Evolutionary conservation across 495 filamentous ascomycete species (phyloP), one percentile per base, ranked within the genome.

Genomic region (Oleoguttula mirabilis): DNA sequence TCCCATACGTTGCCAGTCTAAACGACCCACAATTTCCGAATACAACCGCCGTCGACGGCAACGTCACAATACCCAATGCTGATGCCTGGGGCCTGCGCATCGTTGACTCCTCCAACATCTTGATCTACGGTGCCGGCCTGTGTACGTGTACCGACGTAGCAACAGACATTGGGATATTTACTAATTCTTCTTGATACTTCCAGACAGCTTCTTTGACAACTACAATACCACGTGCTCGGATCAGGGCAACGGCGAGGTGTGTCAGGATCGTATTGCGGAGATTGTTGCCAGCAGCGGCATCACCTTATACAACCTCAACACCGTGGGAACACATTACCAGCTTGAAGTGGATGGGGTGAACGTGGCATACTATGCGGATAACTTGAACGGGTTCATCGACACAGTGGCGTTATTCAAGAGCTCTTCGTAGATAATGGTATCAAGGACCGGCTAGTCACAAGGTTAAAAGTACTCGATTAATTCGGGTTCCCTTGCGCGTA

Each of bases 21-120:
- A 65, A 20, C 37, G 58, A 61, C 45, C 56, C 58, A 1, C 19
- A 45, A 20, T 59, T 61, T 37, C 39, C 37, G 2, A 43, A 36
- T n/a, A 16, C 20, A 5, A 47, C 43, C 5, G 35, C 30, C 34
- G 15, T 67, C 16, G 82, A 82, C 46, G 79, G 78, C 10, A 60
- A 73, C 59, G 81, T 75, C 51, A 39, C 43, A 4, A 43, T 50
- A 16, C 48, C 47, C 15, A 21, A 42, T 17, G 52, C 55, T 5
- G 67, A 75, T 34, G 66, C 78, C 0, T 82, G 79, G 64, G 81
- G 75, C 16, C 64, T 87, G 10, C 71, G 80, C 4, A 66, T 87
- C 23, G 48, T 80, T 27, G 60, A 75, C 58, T 76, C 69, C 12
- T 56, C 60, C 1, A 64, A 73, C 43, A 65, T 87, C 11, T 51